A percentile compares a stretch with the other conserved stretches of the same genome.
Evolutionary conservation across 1,139 yeast genomes (phyloP).

Genomic region (Suhomyces panamericanus): DNA sequence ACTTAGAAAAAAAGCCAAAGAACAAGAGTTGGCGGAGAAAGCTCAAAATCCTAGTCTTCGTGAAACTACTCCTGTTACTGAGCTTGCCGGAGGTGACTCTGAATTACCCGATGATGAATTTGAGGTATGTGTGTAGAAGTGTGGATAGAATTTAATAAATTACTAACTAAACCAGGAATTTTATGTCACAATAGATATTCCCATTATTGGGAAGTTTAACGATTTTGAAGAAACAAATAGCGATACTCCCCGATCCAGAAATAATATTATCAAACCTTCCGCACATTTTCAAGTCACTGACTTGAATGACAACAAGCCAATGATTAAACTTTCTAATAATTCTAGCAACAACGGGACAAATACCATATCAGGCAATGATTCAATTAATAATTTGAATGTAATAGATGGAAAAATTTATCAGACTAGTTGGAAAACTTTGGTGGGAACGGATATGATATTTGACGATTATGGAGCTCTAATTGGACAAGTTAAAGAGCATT

Average conservation of each 20-base stretch:
- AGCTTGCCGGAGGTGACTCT: slow-evolving; percentile 18
- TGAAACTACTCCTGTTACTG: slow-evolving; percentile 16
- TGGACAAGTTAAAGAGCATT: slow-evolving; percentile 45
- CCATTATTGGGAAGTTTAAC: slow-evolving; percentile 32
- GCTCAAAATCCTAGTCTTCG: slow-evolving; percentile 15
- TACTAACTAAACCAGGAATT: slow-evolving; percentile 34
- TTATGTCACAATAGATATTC: slow-evolving; percentile 45
- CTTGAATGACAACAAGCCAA: slow-evolving; percentile 34
- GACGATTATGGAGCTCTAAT: slow-evolving; percentile 58
- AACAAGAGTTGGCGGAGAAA: slow-evolving; percentile 12
- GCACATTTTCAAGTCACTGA: slow-evolving; percentile 46
- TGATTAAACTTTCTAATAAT: slow-evolving; percentile 42
- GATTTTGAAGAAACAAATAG: slow-evolving; percentile 16
- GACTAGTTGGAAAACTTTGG: slow-evolving; percentile 75
- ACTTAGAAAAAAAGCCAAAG: slow-evolving; percentile 15
- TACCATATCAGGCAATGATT: slow-evolving; percentile 10
- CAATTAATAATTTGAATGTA: slow-evolving; percentile 32
- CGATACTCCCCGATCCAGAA: slow-evolving; percentile 17
- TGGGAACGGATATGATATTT: slow-evolving; percentile 78
- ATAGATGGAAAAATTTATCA: slow-evolving; percentile 56
- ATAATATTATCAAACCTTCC: slow-evolving; percentile 36
- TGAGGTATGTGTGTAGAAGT: slow-evolving; percentile 37
- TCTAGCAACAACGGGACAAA: slow-evolving; percentile 9
- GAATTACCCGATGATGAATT: slow-evolving; percentile 25
- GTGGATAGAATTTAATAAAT: slow-evolving; percentile 4